Evolutionary conservation across 768 basidiomycete genomes (phyloP).

Genomic region (Podaxis sp.): DNA sequence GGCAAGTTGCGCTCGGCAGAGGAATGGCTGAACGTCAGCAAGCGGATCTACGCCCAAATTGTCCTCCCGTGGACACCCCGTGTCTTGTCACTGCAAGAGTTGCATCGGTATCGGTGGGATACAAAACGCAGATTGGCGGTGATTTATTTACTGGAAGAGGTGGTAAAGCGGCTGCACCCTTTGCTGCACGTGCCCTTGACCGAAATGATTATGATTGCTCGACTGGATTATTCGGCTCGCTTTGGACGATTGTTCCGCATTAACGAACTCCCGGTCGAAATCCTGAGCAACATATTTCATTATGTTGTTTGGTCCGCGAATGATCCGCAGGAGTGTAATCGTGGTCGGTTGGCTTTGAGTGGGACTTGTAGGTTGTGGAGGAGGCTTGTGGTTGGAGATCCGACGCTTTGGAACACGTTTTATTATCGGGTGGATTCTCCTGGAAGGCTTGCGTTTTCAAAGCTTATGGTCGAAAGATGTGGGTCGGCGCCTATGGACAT

Average conservation of each 20-base stretch:
- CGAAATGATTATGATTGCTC: conserved; percentile 32
- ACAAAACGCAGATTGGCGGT: conserved; percentile 17
- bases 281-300: conserved; percentile 65
- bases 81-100: conserved; percentile 16
- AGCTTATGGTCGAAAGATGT: conserved; percentile 58
- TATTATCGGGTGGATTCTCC: conserved; percentile 54
- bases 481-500: conserved; percentile 56
- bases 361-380: conserved; percentile 64
- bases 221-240: conserved; percentile 29
- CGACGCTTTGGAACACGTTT: conserved; percentile 63
- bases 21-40: conserved; percentile 11
- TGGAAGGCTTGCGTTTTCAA: conserved; percentile 39
- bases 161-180: conserved; percentile 4
- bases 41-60: conserved; percentile 9
- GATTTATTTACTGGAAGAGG: conserved; percentile 22
- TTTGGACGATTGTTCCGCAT: conserved; percentile 50
- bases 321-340: conserved; percentile 33
- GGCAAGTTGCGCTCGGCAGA: conserved; percentile 10
- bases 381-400: conserved; percentile 43
- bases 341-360: conserved; percentile 48
- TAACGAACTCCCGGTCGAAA: conserved; percentile 64
- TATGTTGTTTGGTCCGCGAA: conserved; percentile 53
- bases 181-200: conserved; percentile 14
- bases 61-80: conserved; percentile 22
- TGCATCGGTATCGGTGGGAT: conserved; percentile 6